Evolutionary conservation across 331 rosid species (phyloP).

Genomic region (Malus hybrid): DNA sequence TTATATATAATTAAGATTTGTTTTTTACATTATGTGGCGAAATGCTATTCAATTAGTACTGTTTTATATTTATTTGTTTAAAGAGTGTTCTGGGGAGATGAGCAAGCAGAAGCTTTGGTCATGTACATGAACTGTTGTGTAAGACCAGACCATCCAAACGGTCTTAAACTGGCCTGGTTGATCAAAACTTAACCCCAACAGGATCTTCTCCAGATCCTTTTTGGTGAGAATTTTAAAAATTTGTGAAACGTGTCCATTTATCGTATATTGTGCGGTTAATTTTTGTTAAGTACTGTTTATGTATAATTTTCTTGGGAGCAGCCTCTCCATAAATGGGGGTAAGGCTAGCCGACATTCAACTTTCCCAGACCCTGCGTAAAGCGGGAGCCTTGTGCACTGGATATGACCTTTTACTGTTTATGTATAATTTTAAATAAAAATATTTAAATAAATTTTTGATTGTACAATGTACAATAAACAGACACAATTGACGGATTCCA

Average conservation of each 20-base stretch:
- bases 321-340: too few species aligned
- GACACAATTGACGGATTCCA: too few species aligned
- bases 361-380: too few species aligned
- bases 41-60: not conserved
- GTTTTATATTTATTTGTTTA: not conserved
- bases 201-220: too few species aligned
- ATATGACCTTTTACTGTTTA: too few species aligned
- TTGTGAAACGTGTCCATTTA: fast-evolving
- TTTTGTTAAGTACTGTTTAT: too few species aligned
- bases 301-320: too few species aligned
- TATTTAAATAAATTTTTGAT: too few species aligned
- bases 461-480: fast-evolving
- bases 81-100: slow-evolving; percentile 28
- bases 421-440: too few species aligned
- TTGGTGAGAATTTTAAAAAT: too few species aligned
- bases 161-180: slow-evolving; percentile 45
- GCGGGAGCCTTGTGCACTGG: too few species aligned
- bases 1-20: not conserved
- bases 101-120: slow-evolving; percentile 13
- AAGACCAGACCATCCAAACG: slow-evolving; percentile 30
- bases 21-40: not conserved
- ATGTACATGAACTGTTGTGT: not conserved
- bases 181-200: slow-evolving; percentile 6
- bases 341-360: too few species aligned
- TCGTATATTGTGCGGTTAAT: fast-evolving